Conservation (phyloP, 495 filamentous ascomycete genomes). For the Penicillium dipodomyicola region DNA sequence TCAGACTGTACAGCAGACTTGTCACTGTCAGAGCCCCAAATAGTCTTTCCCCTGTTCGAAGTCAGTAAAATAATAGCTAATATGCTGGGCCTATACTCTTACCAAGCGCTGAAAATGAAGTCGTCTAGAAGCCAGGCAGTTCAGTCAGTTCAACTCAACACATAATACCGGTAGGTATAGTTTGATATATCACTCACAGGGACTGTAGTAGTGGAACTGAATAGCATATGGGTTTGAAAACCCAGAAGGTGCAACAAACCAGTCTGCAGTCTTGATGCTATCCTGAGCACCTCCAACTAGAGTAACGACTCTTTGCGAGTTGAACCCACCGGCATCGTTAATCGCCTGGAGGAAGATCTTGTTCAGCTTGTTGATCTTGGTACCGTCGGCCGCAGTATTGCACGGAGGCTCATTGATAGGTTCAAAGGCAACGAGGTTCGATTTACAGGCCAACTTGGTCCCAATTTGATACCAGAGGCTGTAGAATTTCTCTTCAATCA, state of each 20-base stretch:
- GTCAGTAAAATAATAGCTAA: constrained; percentile 2
- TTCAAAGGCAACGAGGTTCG: constrained; percentile 56
- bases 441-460: constrained; percentile 53
- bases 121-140: constrained; percentile 28
- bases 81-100: background rate
- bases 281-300: constrained; percentile 53
- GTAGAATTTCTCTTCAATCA: constrained; percentile 57
- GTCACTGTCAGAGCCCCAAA: constrained; percentile 57
- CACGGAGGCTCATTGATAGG: constrained; percentile 60
- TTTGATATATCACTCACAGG: constrained; percentile 39
- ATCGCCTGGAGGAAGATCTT: constrained; percentile 56
- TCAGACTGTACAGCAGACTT: constrained; percentile 50
- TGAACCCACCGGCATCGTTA: constrained; percentile 54
- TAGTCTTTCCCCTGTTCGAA: constrained; percentile 51
- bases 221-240: constrained; percentile 58
- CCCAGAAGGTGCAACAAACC: constrained; percentile 49
- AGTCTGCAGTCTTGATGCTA: constrained; percentile 51
- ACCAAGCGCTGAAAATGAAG: constrained; percentile 52
- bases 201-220: constrained; percentile 64
- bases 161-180: background rate
- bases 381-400: constrained; percentile 48
- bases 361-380: constrained; percentile 55
- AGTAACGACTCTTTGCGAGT: constrained; percentile 55
- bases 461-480: constrained; percentile 60
- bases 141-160: background rate